phyloP scores from a whole-genome alignment of 371 early-diverging fungal species.

The Apophysomyces trapeziformis region DNA sequence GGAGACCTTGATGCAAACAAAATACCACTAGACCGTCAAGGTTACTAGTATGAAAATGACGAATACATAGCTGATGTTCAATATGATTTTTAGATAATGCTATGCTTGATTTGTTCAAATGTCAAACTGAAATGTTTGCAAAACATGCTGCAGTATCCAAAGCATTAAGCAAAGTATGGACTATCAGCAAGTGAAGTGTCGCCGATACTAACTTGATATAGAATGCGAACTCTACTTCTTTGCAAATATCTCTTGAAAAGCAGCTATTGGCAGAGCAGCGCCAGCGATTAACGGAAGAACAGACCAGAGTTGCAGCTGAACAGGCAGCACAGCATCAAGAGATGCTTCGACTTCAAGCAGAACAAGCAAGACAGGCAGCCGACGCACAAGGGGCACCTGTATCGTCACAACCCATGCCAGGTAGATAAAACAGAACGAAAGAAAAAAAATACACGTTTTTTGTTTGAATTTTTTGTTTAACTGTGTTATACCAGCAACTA shows the following conservation, averaged over 20 bases:
- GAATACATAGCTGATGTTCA: neutral
- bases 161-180: conserved; percentile 29
- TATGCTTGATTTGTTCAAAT: conserved; percentile 48
- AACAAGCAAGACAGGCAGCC: conserved; percentile 36
- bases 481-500: conserved; percentile 1
- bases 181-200: conserved; percentile 15
- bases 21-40: conserved; percentile 50
- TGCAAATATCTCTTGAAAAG: conserved; percentile 37
- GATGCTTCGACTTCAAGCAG: conserved; percentile 37
- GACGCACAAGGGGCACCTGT: conserved; percentile 10
- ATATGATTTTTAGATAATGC: conserved; percentile 32
- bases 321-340: conserved; percentile 52
- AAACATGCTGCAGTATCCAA: conserved; percentile 28
- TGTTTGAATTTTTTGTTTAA: neutral
- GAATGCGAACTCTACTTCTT: conserved; percentile 24
- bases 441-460: neutral
- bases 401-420: neutral
- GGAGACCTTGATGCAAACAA: conserved; percentile 62
- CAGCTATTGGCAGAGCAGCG: conserved; percentile 40
- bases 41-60: conserved; percentile 14
- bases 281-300: conserved; percentile 41
- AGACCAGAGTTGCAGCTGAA: conserved; percentile 44
- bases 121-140: conserved; percentile 42
- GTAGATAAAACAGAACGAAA: neutral
- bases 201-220: conserved; percentile 17